Evolutionary conservation across 345 rosid species (phyloP), one percentile per base, ranked within the genome.

Genomic region (Barbarea vulgaris): DNA sequence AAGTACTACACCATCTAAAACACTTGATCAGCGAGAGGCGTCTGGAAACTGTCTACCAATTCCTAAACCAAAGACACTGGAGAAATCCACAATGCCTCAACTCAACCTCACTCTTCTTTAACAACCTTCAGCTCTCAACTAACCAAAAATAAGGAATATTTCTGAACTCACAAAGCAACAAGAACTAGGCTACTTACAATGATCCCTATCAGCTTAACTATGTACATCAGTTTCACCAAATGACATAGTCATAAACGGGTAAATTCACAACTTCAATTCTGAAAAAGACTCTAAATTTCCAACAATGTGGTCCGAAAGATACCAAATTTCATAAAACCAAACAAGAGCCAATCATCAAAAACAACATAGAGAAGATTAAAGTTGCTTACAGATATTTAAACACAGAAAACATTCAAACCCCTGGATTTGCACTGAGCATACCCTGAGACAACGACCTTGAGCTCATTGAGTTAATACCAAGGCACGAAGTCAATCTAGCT

Each of bases 361-460:
- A 5, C 0, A 24, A 34, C 0, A 13, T 33, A 14, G 7, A 70
- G 1, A 47, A 61, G 46, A 47, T 47, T 3, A 59, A 47, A 28
- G 17, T 7, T 5, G 87, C 86, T 87, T 86, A 83, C 88, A 66
- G 80, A 28, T 56, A 79, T 44, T 67, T 78, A 82, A 50, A 11
- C 56, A 83, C 72, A 81, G 53, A 51, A 9, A 81, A 86, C 74
- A 78, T 74, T 77, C 91, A 91, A 88, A 88, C 96, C 65, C n/a
- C n/a, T n/a, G n/a, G n/a, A n/a, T n/a, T n/a, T n/a, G 93, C 93
- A 87, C 80, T 83, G 42, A 88, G 84, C 94, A 86, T 90, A 88
- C 93, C 97, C 93, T 89, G 95, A 83, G 90, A 88, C 87, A 92
- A 79, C 42, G 93, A 92, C 82, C 92, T 86, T n/a, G 92, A 87